phyloP scores from a whole-genome alignment of 2,329 filamentous ascomycete genomes.

The Aschersonia sp. region DNA sequence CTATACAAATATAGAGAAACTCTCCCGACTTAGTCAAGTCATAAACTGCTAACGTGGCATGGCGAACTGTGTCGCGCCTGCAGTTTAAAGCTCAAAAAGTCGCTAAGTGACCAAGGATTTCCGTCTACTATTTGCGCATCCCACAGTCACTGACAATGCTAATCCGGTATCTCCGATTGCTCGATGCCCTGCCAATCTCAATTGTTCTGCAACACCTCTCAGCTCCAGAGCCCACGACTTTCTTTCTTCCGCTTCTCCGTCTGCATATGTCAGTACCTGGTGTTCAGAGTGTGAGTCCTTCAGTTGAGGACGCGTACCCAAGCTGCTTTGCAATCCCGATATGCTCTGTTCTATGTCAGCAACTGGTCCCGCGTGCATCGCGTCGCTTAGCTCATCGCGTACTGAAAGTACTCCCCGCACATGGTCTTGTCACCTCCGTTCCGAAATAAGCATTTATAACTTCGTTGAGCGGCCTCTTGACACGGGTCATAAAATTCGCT shows the following conservation, averaged over 20 bases:
- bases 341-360: constrained; percentile 47
- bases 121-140: not conserved
- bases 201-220: not conserved
- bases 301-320: constrained; percentile 46
- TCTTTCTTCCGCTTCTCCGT: constrained; percentile 10
- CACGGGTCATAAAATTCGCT: constrained; percentile 94
- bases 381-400: constrained; percentile 20
- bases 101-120: no score
- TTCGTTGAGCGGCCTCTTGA: constrained; percentile 76
- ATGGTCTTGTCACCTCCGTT: constrained; percentile 79
- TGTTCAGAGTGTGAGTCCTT: not conserved
- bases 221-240: constrained; percentile 5
- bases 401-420: constrained; percentile 96
- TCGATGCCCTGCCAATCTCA: not conserved
- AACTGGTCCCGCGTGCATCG: not conserved
- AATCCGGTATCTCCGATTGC: not conserved
- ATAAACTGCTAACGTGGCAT: no score
- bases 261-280: constrained; percentile 3
- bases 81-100: no score
- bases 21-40: no score
- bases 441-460: constrained; percentile 74
- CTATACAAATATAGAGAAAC: no score
- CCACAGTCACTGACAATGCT: not conserved
- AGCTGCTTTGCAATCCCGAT: constrained; percentile 85
- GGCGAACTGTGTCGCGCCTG: no score